Conservation (phyloP, 2,329 filamentous ascomycete species). For the Pseudopyricularia javanii region DNA sequence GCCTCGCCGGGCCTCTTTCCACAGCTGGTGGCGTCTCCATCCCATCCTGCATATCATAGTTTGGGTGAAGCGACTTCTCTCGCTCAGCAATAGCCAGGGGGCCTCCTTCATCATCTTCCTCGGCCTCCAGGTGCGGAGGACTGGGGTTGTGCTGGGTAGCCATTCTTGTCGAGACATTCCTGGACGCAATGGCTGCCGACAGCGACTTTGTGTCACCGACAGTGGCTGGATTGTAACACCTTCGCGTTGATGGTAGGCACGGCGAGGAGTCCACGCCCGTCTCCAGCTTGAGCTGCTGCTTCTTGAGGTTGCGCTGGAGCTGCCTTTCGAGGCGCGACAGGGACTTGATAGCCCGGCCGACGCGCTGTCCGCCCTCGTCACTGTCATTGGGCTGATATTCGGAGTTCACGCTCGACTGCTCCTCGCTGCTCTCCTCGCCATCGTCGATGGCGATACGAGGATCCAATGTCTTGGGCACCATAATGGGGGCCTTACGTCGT, state of each 20-base stretch:
- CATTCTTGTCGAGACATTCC: no score
- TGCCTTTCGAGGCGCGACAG: constrained; percentile 35
- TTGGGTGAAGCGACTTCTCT: constrained; percentile 5
- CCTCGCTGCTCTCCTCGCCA: not conserved
- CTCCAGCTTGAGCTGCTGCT: constrained; percentile 33
- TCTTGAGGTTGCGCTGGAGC: constrained; percentile 28
- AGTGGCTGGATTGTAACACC: no score
- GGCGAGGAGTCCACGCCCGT: constrained; percentile 18
- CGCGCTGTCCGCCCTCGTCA: constrained; percentile 11
- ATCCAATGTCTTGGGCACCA: not conserved
- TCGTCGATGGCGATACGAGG: not conserved
- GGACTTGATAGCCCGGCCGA: constrained; percentile 28
- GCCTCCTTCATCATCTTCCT: constrained; percentile 7
- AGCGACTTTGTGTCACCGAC: no score
- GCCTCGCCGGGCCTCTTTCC: constrained; percentile 32
- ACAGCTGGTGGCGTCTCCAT: constrained; percentile 7
- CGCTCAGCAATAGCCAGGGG: constrained; percentile 6
- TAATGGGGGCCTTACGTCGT: not conserved
- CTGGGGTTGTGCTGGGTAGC: no score
- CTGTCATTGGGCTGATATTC: not conserved
- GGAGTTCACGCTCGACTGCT: not conserved
- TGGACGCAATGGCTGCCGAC: no score
- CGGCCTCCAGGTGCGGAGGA: constrained; percentile 3
- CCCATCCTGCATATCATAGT: constrained; percentile 13
- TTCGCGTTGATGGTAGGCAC: no score